A percentile compares a stretch with the other conserved stretches of the same genome.
phyloP scores from a whole-genome alignment of 2,329 filamentous ascomycete genomes.

The Myriosclerotinia scirpicola region DNA sequence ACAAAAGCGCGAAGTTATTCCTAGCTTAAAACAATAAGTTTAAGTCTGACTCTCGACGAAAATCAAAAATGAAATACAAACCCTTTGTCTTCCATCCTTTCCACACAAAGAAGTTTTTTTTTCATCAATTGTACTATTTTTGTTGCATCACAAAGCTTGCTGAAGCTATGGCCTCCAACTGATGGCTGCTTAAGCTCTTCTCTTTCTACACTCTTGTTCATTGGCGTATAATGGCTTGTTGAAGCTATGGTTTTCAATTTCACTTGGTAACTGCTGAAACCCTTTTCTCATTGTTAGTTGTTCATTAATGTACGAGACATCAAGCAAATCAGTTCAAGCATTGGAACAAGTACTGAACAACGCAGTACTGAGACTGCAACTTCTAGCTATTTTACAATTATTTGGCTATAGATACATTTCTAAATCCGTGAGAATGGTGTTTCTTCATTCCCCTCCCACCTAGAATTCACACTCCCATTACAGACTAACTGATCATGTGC shows the following conservation, averaged over 20 bases:
- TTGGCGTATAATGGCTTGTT: not conserved
- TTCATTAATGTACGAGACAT: not conserved
- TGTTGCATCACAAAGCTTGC: no score
- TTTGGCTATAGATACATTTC: not conserved
- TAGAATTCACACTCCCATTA: not conserved
- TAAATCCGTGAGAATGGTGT: not conserved
- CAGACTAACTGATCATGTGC: not conserved
- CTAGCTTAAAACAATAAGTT: not conserved
- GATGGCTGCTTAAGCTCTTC: not conserved
- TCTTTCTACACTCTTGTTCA: not conserved
- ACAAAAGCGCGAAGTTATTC: not conserved
- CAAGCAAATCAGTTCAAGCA: not conserved
- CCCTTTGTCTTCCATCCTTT: not conserved
- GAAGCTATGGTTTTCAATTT: no score
- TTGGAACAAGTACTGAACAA: not conserved
- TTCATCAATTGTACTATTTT: not conserved
- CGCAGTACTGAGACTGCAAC: no score
- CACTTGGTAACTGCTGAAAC: not conserved
- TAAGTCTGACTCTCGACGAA: not conserved
- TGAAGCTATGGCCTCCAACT: no score
- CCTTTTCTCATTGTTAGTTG: not conserved
- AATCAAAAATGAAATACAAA: not conserved
- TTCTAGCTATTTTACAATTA: no score
- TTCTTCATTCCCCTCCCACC: not conserved
- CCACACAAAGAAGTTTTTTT: not conserved